Evolutionary conservation across 2,329 filamentous ascomycete genomes (phyloP), one percentile per base, ranked within the genome.

Genomic region (Stagonosporopsis cucurbitacearum): DNA sequence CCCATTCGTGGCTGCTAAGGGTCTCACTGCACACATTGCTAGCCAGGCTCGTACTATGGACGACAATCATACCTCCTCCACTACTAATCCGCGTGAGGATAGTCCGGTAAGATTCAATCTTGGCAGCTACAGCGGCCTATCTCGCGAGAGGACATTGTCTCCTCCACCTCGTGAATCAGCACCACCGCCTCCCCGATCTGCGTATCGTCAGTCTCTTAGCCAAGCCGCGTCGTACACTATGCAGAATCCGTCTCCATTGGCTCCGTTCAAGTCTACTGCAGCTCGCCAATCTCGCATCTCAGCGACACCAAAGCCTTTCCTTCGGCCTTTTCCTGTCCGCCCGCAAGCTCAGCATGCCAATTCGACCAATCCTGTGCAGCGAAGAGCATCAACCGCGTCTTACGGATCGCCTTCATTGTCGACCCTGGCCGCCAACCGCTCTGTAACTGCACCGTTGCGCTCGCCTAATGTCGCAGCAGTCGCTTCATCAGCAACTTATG

Each of bases 321-420:
- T 75, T 19, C 68, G 71, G 25, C 73, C 73, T 3, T 66, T 76
- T 13, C 74, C 74, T 4, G 67, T 76, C 4, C 64, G 73, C 4
- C 68, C 71, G 1, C 69, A 72, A 48, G 60, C 68, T 9, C 70
- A 72, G 45, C 67, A 70, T 36, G 44, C 62, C 11, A 68, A 70
- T 48, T 60, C 59, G 9, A 63, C 66, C 6, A 53, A 66, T 11
- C 57, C 71, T 12, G 54, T 71, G 6, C 64, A 70, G 8, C 66
- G 73, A 20, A 71, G 74, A 28, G 61, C 74, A 8, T 74, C 72
- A 5, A 60, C 72, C 3, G 41, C 58, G 23, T 54, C 62, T 13
- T 48, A 64, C n/a, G 54, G 62, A 1, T 64, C 69, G 11, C 60
- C 66, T 4, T 70, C 65, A 37, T 37, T 71, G 17, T 67, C 68